A percentile compares a stretch with the other conserved stretches of the same genome.
Conservation (phyloP, 2,329 filamentous ascomycete species). For the Sphaerulina vaccinii region DNA sequence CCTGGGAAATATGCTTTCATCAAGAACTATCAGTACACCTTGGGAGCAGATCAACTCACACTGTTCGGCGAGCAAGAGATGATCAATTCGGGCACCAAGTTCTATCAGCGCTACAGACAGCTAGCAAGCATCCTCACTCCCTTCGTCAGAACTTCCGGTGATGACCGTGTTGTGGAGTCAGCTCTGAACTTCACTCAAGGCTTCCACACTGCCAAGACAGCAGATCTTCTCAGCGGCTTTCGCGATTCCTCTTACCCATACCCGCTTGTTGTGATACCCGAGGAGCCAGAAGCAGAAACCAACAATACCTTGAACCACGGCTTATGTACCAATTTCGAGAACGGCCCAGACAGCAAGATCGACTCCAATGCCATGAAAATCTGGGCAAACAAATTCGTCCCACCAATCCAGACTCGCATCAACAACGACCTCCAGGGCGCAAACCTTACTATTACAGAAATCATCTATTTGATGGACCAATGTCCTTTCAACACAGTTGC, state of each 20-base stretch:
- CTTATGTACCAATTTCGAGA: conserved; percentile 69
- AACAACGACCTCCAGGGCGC: conserved; percentile 67
- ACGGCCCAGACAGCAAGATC: conserved; percentile 52
- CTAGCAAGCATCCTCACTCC: conserved; percentile 61
- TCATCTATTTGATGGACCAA: conserved; percentile 78
- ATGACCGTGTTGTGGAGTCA: conserved; percentile 70
- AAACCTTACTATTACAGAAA: conserved; percentile 62
- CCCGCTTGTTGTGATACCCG: conserved; percentile 66
- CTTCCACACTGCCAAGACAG: conserved; percentile 59
- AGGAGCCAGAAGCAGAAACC: conserved; percentile 56
- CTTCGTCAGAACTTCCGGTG: conserved; percentile 70
- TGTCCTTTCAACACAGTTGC: conserved; percentile 84
- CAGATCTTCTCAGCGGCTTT: conserved; percentile 40
- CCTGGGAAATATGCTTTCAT: conserved; percentile 68
- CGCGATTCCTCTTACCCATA: conserved; percentile 50
- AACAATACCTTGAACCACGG: conserved; percentile 84
- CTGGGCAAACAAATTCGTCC: conserved; percentile 65
- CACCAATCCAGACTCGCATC: conserved; percentile 66
- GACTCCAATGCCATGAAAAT: conserved; percentile 52
- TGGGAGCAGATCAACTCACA: conserved; percentile 70
- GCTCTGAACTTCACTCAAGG: conserved; percentile 74
- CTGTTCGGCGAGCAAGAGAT: conserved; percentile 67
- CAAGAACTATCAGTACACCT: conserved; percentile 65
- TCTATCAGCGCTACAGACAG: conserved; percentile 68
- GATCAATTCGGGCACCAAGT: conserved; percentile 71